Evolutionary conservation across 345 rosid genomes (phyloP), one percentile per base, ranked within the genome.

Genomic region (Salix udensis): DNA sequence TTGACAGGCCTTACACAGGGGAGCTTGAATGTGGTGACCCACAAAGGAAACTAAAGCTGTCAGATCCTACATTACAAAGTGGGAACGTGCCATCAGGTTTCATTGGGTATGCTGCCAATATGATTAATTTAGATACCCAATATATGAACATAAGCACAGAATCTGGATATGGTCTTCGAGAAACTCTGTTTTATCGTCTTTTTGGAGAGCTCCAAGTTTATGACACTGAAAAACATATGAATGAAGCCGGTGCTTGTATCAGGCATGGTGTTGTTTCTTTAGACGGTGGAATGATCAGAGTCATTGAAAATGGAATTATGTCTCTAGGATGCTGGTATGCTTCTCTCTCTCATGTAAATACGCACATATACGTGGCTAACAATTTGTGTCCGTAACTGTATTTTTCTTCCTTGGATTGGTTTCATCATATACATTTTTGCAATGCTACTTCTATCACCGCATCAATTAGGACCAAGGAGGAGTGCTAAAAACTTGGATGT

Each of bases 101-200:
- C 77, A 2, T 80, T 60, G 96, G 91, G 24, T 88, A 89, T 75
- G 97, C 91, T 0, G 96, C 89, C 28, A 93, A 91, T 72, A 83
- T 91, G 91, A 68, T 93, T 46, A 30, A 84, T 28, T 4, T 90
- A 67, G 87, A 70, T 37, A 7, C n/a, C 3, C 75, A 50, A 44
- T 75, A 86, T 70, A 23, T 82, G 8, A 7, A 1, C 8, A 76
- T 75, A 12, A 79, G 60, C 70, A 84, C 89, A 23, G 1, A 21
- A 0, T 21, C 75, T 0, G 91, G 91, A 44, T 16, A 77, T 34
- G 88, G 92, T 46, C 88, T 91, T 24, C 84, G 93, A 68, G 92
- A 91, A 76, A 90, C 94, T 0, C 70, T 93, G 18, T 82, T 90
- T 52, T 87, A 88, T 67, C 36, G 77, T 11, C 83, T 91, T 13